These are phyloP conservation scores for Closterium sp. DNA, from an alignment of 139 green algal species.

Conservation along the genomic window DNA sequence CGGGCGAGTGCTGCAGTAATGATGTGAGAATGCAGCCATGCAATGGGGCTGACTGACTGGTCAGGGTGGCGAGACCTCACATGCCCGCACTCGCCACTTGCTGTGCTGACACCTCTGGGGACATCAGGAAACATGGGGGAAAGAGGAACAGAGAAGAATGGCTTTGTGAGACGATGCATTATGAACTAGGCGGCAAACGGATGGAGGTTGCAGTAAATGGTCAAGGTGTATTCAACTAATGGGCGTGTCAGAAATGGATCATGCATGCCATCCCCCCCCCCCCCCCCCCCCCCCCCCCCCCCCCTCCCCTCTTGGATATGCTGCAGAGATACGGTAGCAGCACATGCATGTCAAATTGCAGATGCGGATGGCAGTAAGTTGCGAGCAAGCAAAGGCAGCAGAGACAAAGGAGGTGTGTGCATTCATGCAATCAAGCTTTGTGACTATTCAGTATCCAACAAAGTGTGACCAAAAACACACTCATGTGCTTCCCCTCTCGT, in stretches of 20 bases:
- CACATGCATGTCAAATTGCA: background rate
- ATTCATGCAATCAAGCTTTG: background rate
- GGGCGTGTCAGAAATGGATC: background rate
- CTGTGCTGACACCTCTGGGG: background rate
- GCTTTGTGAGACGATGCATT: background rate
- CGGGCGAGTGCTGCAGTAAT: background rate
- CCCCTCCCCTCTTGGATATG: background rate
- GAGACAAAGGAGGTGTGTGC: background rate
- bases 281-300: too few relatives aligned
- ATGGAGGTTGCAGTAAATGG: background rate
- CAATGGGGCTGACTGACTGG: background rate
- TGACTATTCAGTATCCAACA: too few relatives aligned
- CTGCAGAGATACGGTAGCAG: background rate
- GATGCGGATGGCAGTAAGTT: background rate
- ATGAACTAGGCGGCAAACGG: background rate
- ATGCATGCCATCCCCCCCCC: too few relatives aligned
- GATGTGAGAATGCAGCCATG: background rate
- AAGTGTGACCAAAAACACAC: background rate
- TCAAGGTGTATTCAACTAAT: background rate
- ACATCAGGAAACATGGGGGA: background rate
- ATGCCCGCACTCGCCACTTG: background rate
- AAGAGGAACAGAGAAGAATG: background rate
- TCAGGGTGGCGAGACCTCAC: background rate
- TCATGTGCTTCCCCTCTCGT: background rate
- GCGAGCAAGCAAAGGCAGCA: background rate